Evolutionary conservation across 2,329 filamentous ascomycete genomes (phyloP), one percentile per base, ranked within the genome.

Genomic region (Aspergillus novoparasiticus): DNA sequence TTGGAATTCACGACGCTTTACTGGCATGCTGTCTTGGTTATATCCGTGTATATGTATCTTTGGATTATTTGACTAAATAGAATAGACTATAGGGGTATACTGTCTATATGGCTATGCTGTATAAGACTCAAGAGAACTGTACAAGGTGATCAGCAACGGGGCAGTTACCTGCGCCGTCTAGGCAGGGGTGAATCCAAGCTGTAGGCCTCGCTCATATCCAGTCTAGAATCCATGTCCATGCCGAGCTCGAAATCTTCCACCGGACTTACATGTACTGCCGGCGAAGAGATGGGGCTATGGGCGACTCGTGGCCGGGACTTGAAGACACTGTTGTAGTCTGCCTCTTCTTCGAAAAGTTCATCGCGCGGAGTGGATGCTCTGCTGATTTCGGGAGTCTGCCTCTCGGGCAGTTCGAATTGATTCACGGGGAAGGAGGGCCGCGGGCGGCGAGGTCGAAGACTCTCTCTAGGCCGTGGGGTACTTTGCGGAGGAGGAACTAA

Each of bases 321-420:
- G 75, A 97, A 97, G 1, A 97, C 89, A 30, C 89, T 90, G 63
- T 91, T 90, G 76, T 93, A 91, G 64, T 96, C 92, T 4, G 85
- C 83, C 68, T 92, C 89, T 60, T 89, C 85, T 19, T 84, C 84
- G 32, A 96, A 88, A 46, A 96, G 79, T 66, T 89, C 86, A 72
- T 94, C 90, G 0, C 85, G 83, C 10, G 91, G 83, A 1, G 87
- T 83, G 4, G 81, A 79, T 26, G 76, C 78, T 64, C 79, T 66
- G 23, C 60, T 48, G 64, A 65, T 57, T 66, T 68, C 50, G 55
- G 59, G 28, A 6, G 57, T 43, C 46, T 69, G 60, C 57, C 78
- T 82, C 3, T 78, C 76, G 0, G 84, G 83, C 0, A 84, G 85
- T 50, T 86, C 83, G 70, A 86, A 87, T 69, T 85, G 85, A 63